These are phyloP conservation scores for Plasmodium falciparum DNA, from an alignment of 169 alveolate genomes.

Conservation along the genomic window DNA sequence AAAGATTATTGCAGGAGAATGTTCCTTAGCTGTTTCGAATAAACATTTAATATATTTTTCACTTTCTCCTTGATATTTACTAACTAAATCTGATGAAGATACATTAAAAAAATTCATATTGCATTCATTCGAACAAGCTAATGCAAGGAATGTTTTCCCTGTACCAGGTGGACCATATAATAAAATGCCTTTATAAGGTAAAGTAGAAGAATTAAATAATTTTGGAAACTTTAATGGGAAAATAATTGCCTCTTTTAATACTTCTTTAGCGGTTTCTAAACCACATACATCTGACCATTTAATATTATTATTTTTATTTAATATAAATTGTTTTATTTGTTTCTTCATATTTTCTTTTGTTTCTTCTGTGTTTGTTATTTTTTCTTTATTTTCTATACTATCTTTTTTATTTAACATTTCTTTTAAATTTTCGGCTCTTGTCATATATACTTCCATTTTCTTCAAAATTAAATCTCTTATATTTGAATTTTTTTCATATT, in stretches of 20 bases:
- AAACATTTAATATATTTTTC: slow-evolving; percentile 95
- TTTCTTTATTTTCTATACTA: slow-evolving; percentile 57
- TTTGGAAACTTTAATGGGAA: slow-evolving; percentile 96
- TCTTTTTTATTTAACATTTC: slow-evolving; percentile 70
- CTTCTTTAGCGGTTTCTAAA: slow-evolving; percentile 94
- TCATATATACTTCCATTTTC: slow-evolving; percentile 84
- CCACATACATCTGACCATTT: slow-evolving; percentile 98
- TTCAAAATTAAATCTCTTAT: slow-evolving; percentile 80
- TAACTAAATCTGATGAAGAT: slow-evolving; percentile 97
- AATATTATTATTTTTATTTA: slow-evolving; percentile 87
- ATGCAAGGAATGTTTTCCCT: slow-evolving; percentile 98
- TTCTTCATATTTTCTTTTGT: slow-evolving; percentile 75
- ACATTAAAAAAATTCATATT: slow-evolving; percentile 95
- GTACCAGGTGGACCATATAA: slow-evolving; percentile 97
- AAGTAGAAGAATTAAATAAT: slow-evolving; percentile 90
- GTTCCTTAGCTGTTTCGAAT: slow-evolving; percentile 97
- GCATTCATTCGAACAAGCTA: slow-evolving; percentile 99
- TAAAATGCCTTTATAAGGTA: slow-evolving; percentile 76
- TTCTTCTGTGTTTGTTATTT: slow-evolving; percentile 54
- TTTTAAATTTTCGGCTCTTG: slow-evolving; percentile 83
- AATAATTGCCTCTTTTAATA: slow-evolving; percentile 96
- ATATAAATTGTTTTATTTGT: slow-evolving; percentile 55
- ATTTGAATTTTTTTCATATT: slow-evolving; percentile 80
- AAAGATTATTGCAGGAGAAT: slow-evolving; percentile 97
- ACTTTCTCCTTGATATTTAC: slow-evolving; percentile 99